Evolutionary conservation across 768 basidiomycete genomes (phyloP), one percentile per base, ranked within the genome.

Genomic region (Leccinellum rugosiceps): DNA sequence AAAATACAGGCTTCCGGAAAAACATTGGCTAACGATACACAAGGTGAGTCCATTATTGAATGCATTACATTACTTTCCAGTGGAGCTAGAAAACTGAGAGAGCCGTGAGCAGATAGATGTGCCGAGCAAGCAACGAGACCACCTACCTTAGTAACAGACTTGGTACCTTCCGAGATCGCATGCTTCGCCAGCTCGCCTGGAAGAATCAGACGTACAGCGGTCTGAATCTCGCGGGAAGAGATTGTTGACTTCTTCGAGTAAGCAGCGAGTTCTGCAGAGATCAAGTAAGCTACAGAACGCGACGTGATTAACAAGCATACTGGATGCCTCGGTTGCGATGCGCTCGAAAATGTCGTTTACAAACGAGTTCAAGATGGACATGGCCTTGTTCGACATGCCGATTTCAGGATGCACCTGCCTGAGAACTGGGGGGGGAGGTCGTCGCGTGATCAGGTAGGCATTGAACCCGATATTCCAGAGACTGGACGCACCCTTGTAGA

Each of bases 221-320:
- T 98, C 75, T 98, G 95, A 65, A 98, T 98, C 77, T 98, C 95
- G 62, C 95, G 93, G 51, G 94, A 97, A 41, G 96, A 97, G 73
- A 98, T 98, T 32, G 95, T 98, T 8, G 96, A 97, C 77, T 96
- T 96, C 81, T 97, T 96, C 63, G 95, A 97, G 80, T 98, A 98
- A 1, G 92, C 82, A 43, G 96, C 95, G 64, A 98, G 89, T 80
- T 96, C 94, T 92, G 65, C 30, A 3, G n/a, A 52, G 15, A 6
- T 25, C 23, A 9, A 8, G 38, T 50, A 13, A 58, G 52, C 3
- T 58, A 58, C 41, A 34, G 45, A 52, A 54, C 6, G 3, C 3
- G 19, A 41, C 3, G 0, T 23, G 30, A 49, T 2, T 25, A 35
- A 48, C 10, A 41, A 28, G 4, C 88, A 41, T 65, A 92, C 90